These are phyloP conservation scores for Clohesyomyces aquaticus DNA, from an alignment of 495 filamentous ascomycete species.

Conservation along the genomic window DNA sequence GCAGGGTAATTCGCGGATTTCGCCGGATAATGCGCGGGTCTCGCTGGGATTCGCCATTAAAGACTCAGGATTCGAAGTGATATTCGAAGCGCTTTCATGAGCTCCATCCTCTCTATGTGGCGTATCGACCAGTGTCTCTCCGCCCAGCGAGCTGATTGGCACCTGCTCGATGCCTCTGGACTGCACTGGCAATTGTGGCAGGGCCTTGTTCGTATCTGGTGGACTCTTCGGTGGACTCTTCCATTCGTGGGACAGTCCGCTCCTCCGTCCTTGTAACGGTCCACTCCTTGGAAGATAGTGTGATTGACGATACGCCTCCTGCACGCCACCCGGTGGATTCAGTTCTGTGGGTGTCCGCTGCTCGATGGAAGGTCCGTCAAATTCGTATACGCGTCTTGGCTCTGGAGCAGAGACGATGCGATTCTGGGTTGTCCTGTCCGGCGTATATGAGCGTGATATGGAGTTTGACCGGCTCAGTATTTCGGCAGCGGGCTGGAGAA, in stretches of 20 bases:
- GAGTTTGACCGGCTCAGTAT: slow-evolving; percentile 26
- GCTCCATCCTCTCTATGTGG: too few relatives aligned
- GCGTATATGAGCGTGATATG: slow-evolving; percentile 12
- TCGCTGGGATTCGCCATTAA: too few relatives aligned
- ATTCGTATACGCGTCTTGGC: neutral
- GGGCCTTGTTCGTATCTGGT: slow-evolving; percentile 23
- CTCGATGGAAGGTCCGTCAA: neutral
- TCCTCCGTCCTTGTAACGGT: neutral
- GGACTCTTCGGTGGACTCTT: slow-evolving; percentile 4
- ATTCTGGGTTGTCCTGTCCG: slow-evolving; percentile 26
- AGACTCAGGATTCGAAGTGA: too few relatives aligned
- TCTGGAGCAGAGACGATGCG: slow-evolving; percentile 35
- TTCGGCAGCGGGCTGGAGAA: slow-evolving; percentile 33
- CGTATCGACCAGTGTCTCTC: too few relatives aligned
- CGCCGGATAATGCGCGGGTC: too few relatives aligned
- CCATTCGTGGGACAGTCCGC: neutral
- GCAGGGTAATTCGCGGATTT: too few relatives aligned
- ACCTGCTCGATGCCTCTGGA: too few relatives aligned
- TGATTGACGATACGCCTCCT: neutral
- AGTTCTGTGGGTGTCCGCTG: neutral
- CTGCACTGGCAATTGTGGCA: slow-evolving; percentile 22
- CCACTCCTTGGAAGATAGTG: neutral
- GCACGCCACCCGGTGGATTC: neutral
- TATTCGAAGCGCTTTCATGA: too few relatives aligned
- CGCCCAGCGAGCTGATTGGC: too few relatives aligned